Percentiles rank a stretch among this genome's conserved stretches.
Conservation (phyloP, 1,139 yeast species). For the Candida albicans region DNA sequence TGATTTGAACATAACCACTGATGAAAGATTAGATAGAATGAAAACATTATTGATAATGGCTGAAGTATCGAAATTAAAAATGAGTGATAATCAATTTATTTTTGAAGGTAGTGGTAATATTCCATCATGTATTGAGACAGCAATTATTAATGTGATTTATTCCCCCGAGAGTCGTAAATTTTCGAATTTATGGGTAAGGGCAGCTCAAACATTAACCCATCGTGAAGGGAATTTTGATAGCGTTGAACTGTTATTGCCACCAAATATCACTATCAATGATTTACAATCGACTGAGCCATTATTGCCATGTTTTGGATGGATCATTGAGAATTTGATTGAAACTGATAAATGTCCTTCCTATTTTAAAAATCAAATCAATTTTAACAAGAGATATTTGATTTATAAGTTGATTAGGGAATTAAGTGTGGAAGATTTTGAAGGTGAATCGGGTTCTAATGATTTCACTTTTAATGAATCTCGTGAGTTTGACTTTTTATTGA, state of each 20-base stretch:
- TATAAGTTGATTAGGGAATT: constrained; percentile 44
- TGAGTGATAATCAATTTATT: constrained; percentile 63
- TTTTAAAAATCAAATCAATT: constrained; percentile 32
- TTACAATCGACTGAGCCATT: constrained; percentile 39
- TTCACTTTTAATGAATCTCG: constrained; percentile 35
- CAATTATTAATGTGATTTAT: constrained; percentile 70
- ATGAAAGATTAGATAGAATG: constrained; percentile 71
- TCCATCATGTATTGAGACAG: constrained; percentile 86
- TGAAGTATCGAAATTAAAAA: constrained; percentile 66
- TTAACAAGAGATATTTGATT: constrained; percentile 44
- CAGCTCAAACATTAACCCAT: constrained; percentile 36
- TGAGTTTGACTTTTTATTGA: constrained; percentile 48
- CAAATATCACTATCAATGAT: constrained; percentile 25
- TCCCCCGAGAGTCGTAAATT: constrained; percentile 79
- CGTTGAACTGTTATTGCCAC: constrained; percentile 39
- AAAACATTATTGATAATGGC: constrained; percentile 65
- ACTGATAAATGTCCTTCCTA: constrained; percentile 39
- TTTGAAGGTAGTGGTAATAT: constrained; percentile 51
- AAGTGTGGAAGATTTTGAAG: constrained; percentile 37
- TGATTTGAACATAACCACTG: constrained; percentile 54
- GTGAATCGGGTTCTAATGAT: constrained; percentile 11
- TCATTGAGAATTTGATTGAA: constrained; percentile 44
- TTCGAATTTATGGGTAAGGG: constrained; percentile 62
- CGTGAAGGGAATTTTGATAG: constrained; percentile 25
- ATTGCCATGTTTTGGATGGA: constrained; percentile 81